Evolutionary conservation across 169 alveolate genomes (phyloP), one percentile per base, ranked within the genome.

Genomic region (Haemoproteus tartakovskyi): DNA sequence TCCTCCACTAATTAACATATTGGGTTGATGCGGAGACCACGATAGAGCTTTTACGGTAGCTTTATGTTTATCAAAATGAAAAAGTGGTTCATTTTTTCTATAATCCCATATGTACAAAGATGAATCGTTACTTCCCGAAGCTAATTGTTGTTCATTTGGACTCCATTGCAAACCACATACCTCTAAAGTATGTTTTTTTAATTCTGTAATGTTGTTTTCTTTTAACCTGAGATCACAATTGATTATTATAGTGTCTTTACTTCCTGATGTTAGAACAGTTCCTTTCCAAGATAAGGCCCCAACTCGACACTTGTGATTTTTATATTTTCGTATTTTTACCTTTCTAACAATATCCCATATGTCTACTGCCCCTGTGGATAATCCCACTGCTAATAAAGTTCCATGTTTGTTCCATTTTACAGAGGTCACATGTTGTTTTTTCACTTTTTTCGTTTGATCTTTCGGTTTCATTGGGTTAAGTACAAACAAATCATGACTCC

Each of bases 61-160:
- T 24, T 79, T 59, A 60, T 93, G 97, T 46, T 91, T 88, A 18
- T 87, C 67, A 51, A 92, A 87, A 47, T 92, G 92, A 12, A 80
- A 63, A 37, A 91, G 87, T 1, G 93, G 91, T 12, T 86, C 63
- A 60, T 90, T 83, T 89, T 89, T 50, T 87, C 93, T 0, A 80
- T 88, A 33, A 21, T 83, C 87, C 98, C 98, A 97, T 14, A 96
- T 88, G 56, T 87, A 89, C 29, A 97, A 85, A 87, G 94, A 92
- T 87, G 95, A 95, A 62, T 97, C 99, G 83, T 97, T 97, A 24
- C 98, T 98, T 14, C 98, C 99, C 24, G 97, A 90, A 8, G 98
- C 98, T 48, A 96, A 80, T 67, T 91, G 89, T 47, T 84, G 70
- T 22, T 90, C 96, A 56, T 94, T 95, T 56, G 90, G 89, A 60